A percentile compares a stretch with the other conserved stretches of the same genome.
Conservation (phyloP, 148 eudicot genomes). For the Chenopodium formosanum region DNA sequence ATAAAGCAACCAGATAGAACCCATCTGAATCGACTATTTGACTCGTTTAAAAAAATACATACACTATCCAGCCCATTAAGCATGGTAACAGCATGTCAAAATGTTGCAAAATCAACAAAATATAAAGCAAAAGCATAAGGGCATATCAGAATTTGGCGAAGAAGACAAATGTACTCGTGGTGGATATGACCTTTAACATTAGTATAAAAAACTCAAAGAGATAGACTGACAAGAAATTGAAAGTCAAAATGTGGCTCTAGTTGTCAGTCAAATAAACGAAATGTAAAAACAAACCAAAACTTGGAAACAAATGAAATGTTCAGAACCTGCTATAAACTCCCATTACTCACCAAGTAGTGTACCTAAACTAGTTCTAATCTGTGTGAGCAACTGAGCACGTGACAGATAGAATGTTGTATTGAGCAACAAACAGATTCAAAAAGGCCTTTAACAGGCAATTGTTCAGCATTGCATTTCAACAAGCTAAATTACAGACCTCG, state of each 20-base stretch:
- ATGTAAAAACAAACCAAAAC: background rate
- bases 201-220: background rate
- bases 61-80: background rate
- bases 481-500: background rate
- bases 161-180: background rate
- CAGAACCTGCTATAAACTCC: background rate
- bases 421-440: background rate
- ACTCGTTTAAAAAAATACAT: background rate
- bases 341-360: background rate
- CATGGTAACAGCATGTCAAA: background rate
- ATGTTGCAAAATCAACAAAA: background rate
- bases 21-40: background rate
- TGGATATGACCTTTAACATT: background rate
- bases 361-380: background rate
- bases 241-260: background rate
- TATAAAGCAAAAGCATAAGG: background rate
- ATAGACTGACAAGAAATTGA: background rate
- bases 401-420: background rate
- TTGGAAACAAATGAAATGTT: background rate
- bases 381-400: background rate
- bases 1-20: background rate
- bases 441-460: background rate
- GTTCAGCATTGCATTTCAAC: background rate
- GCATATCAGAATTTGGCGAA: background rate
- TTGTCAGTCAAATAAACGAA: background rate